Evolutionary conservation across 73 alveolate species (phyloP), one percentile per base, ranked within the genome.

Genomic region (Breviolum minutum): DNA sequence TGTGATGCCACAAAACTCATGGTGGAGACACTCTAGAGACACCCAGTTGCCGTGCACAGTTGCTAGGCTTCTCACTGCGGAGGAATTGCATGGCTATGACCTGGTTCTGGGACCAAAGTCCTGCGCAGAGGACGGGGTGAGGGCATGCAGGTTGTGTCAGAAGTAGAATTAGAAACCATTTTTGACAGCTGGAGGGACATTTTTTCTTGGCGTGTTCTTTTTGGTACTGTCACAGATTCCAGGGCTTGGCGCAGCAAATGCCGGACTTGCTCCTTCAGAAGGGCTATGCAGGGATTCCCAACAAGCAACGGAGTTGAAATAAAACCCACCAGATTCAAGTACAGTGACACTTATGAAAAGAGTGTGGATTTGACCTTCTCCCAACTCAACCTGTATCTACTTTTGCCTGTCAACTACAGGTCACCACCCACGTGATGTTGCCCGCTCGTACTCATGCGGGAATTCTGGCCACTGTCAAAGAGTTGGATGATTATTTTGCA

Each of bases 341-440:
- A 3, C 74, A 66, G 17, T 66, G 74, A 66, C 77, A 68, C 17
- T 22, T 68, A 68, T 14, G 77, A 17, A 22, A 22, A 14, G 77
- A 4, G 1, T 1, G 77, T 68, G 54, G 54, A 40, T 40, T 40
- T 3, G 54, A 40, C 54, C 54, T 40, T 40, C 54, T 40, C 81
- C 19, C 81, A 71, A 71, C 13, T 22, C 81, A 40, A 40, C 54
- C 54, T 40, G 54, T 3, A 40, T 40, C 3, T 40, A 40, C 54
- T 40, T 40, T 40, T 40, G 54, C 3, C 54, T 40, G 54, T 40
- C 54, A 40, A 40, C 54, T 27, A 5, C 32, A 90, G 96, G 96
- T 70, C 96, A 90, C 96, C n/a, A 90, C 96, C 30, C 96, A 90
- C 22, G 87, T 90, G 87, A 90, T 90, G 86, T 80, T 90, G 87